Evolutionary conservation across 441 rosid genomes (phyloP), one percentile per base, ranked within the genome.

Genomic region (Rhodomyrtus psidioides): DNA sequence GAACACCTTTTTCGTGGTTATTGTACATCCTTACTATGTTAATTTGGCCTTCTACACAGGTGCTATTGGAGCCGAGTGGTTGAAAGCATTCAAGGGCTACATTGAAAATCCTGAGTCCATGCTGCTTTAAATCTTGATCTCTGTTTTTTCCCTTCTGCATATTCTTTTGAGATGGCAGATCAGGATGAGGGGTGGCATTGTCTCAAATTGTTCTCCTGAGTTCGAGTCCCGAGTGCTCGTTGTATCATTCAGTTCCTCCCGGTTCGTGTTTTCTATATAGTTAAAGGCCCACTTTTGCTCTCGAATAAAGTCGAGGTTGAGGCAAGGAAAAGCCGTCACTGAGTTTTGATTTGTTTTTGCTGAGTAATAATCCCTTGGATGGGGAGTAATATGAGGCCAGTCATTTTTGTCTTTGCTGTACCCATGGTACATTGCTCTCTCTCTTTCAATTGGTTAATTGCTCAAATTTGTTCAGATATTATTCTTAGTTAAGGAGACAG

Each of bases 41-140:
- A 34, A 34, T 65, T 65, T 65, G 76, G 13, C 70, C 34, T 19
- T 76, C 30, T 89, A 27, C 86, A 46, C 88, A 97, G 98, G 99
- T 86, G 98, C 98, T 51, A 89, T 94, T 51, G 99, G 99, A 82
- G 99, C 99, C 6, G 98, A 95, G 89, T 97, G 98, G 99, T 89
- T 96, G 86, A 97, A 96, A 91, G 96, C 98, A 85, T 96, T 97
- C 91, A 95, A 95, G 84, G 95, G 98, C 24, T 96, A 94, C 94
- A 91, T 95, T 15, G 98, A 96, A 93, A 96, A 93, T 87, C 99
- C 99, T 5, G 96, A 94, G 91, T 93, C 99, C 30, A 97, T 96
- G 99, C 91, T 97, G 91, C 97, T 96, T 79, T 95, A 89, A 92
- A 87, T 84, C 84, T 39, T 26, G 81, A 23, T 6, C 39, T 27